Evolutionary conservation across 2,329 filamentous ascomycete species (phyloP), one percentile per base, ranked within the genome.

Genomic region (Fusarium annulatum): DNA sequence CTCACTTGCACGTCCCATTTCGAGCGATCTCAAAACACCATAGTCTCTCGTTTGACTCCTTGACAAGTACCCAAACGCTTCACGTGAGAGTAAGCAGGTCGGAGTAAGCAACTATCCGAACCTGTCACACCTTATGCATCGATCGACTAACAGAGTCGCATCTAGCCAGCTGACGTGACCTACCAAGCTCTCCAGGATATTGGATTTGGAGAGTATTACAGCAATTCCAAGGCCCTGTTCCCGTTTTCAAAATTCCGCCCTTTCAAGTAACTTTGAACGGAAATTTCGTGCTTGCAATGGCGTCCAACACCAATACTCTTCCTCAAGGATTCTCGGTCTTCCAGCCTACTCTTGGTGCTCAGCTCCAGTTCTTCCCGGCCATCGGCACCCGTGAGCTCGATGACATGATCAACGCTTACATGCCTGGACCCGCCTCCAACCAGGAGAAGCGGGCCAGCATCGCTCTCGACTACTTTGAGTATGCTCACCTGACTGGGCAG

Each of bases 311-410:
- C 10, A 73, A 77, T 57, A 67, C 68, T 61, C 75, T 83, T 38
- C 81, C 81, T 55, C 79, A 86, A 81, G 88, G 88, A 64, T 90
- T 90, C 80, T 89, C 88, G 67, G 85, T 91, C 79, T 89, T 86
- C 78, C 90, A 92, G 83, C 85, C 88, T 48, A 80, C 84, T 55
- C 83, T 89, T 61, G 89, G 89, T 58, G 85, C 86, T 53, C 82
- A 86, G 69, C 84, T 92, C 64, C 84, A 94, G 82, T 90, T 94
- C 87, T 82, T 91, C 80, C 87, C 94, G 84, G 83, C 91, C 77
- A 84, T 94, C 81, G 84, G 91, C 79, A 85, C 87, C 69, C 76
- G 88, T 82, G 87, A 93, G 80, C 85, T 92, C 60, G 89, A 91
- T 76, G 83, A 87, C 60, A 81, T 92, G 79, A 86, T 92, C 76